Evolutionary conservation across 148 eudicot species (phyloP).

Genomic region (Rhododendron simsii): DNA sequence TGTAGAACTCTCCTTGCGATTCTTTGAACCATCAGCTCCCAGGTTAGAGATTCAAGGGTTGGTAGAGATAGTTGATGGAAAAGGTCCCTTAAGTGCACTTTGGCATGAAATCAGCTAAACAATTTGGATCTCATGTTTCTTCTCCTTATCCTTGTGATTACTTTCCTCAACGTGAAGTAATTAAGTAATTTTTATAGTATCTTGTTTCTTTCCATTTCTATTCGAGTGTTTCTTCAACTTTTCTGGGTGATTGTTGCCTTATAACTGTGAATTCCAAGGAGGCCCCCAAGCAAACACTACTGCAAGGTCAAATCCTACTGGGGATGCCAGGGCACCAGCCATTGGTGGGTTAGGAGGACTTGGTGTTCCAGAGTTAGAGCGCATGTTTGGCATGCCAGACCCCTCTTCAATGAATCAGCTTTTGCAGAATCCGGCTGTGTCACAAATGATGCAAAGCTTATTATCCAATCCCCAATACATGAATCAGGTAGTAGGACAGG

Average conservation of each 20-base stretch:
- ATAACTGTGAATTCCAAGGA: slow-evolving; percentile 25
- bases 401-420: slow-evolving; percentile 57
- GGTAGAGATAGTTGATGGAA: neutral
- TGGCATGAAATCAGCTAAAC: neutral
- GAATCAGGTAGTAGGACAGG: slow-evolving; percentile 60
- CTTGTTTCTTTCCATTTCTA: neutral
- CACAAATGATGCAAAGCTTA: slow-evolving; percentile 91
- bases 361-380: slow-evolving; percentile 66
- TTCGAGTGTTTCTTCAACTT: neutral
- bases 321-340: slow-evolving; percentile 55
- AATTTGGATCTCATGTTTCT: neutral
- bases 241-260: slow-evolving; percentile 7
- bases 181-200: neutral
- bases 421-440: slow-evolving; percentile 84
- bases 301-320: slow-evolving; percentile 56
- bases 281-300: slow-evolving; percentile 60
- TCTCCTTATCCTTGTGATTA: neutral
- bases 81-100: neutral
- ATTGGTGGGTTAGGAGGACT: slow-evolving; percentile 65
- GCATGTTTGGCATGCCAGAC: slow-evolving; percentile 48
- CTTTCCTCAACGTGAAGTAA: neutral
- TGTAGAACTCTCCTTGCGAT: neutral
- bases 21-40: neutral
- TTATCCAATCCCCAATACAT: slow-evolving; percentile 82
- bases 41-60: neutral